These are phyloP conservation scores for Epichloe gansuensis DNA, from an alignment of 2,329 filamentous ascomycete species.

Conservation along the genomic window DNA sequence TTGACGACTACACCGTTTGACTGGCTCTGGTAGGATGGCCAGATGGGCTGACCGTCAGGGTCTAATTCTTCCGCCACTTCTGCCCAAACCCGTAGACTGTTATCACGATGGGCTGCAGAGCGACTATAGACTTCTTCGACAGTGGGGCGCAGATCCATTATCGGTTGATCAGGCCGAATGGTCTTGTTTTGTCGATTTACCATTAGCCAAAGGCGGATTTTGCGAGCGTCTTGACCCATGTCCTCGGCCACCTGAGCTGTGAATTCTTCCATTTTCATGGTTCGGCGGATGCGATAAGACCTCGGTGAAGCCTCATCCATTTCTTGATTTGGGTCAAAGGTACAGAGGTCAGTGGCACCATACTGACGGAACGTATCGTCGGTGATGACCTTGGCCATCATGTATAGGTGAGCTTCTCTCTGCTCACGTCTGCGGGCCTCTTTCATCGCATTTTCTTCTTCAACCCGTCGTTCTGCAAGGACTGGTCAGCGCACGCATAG, in stretches of 20 bases:
- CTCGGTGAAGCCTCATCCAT: slow-evolving; percentile 59
- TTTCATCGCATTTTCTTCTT: slow-evolving; percentile 66
- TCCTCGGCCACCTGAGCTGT: slow-evolving; percentile 59
- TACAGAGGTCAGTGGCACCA: slow-evolving; percentile 72
- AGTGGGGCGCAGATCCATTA: slow-evolving; percentile 65
- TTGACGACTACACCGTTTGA: slow-evolving; percentile 44
- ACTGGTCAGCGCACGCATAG: slow-evolving; percentile 8
- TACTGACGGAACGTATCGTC: slow-evolving; percentile 71
- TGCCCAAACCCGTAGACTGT: slow-evolving; percentile 74
- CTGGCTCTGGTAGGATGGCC: slow-evolving; percentile 52
- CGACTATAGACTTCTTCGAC: slow-evolving; percentile 55
- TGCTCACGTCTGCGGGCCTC: slow-evolving; percentile 76
- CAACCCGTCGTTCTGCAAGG: slow-evolving; percentile 52
- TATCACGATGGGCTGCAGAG: slow-evolving; percentile 48
- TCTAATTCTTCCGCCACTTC: slow-evolving; percentile 61
- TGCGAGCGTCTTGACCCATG: slow-evolving; percentile 52
- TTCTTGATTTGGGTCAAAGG: slow-evolving; percentile 51
- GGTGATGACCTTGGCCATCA: slow-evolving; percentile 70
- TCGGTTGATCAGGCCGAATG: slow-evolving; percentile 75
- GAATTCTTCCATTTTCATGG: slow-evolving; percentile 68
- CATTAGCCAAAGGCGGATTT: slow-evolving; percentile 86
- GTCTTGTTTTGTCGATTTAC: slow-evolving; percentile 98
- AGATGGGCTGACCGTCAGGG: slow-evolving; percentile 56
- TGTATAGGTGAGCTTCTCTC: slow-evolving; percentile 89
- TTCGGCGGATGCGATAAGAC: slow-evolving; percentile 59